These are phyloP conservation scores for Termitomyces sp. DNA, from an alignment of 768 basidiomycete species.

Conservation along the genomic window DNA sequence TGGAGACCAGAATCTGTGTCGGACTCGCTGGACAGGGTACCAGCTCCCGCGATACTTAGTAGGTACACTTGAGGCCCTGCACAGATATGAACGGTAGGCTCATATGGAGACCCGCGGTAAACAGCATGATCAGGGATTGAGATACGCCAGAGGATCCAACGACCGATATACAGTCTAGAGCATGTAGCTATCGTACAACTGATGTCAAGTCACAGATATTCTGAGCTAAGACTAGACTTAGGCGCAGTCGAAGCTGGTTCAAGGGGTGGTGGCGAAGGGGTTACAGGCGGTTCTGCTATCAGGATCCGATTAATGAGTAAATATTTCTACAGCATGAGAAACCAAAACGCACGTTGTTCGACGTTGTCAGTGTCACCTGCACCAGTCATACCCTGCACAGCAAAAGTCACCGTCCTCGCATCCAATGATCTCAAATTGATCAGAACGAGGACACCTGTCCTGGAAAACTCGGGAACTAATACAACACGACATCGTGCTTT, in stretches of 20 bases:
- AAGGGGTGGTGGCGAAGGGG: constrained; percentile 5
- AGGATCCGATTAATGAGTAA: not conserved
- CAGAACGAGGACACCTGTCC: constrained; percentile 75
- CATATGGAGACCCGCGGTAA: too few relatives aligned
- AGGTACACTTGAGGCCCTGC: too few relatives aligned
- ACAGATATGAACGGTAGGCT: too few relatives aligned
- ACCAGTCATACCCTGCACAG: constrained; percentile 43
- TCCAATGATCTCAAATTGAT: constrained; percentile 77
- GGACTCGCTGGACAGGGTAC: too few relatives aligned
- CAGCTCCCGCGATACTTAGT: too few relatives aligned
- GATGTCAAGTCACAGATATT: constrained; percentile 5
- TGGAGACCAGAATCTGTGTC: too few relatives aligned
- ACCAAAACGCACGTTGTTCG: constrained; percentile 13
- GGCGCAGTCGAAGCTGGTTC: constrained; percentile 14
- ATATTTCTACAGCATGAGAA: not conserved
- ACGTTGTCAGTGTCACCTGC: constrained; percentile 22
- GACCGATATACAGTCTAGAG: not conserved
- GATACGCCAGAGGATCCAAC: too few relatives aligned
- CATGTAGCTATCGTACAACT: not conserved
- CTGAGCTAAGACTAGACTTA: constrained; percentile 11
- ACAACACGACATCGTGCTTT: constrained; percentile 61
- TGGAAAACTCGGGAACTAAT: constrained; percentile 76
- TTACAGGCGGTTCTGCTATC: not conserved
- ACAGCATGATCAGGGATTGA: too few relatives aligned
- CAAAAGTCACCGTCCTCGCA: constrained; percentile 60